Evolutionary conservation across 2,329 filamentous ascomycete genomes (phyloP).

Genomic region (Fusarium subglutinans): DNA sequence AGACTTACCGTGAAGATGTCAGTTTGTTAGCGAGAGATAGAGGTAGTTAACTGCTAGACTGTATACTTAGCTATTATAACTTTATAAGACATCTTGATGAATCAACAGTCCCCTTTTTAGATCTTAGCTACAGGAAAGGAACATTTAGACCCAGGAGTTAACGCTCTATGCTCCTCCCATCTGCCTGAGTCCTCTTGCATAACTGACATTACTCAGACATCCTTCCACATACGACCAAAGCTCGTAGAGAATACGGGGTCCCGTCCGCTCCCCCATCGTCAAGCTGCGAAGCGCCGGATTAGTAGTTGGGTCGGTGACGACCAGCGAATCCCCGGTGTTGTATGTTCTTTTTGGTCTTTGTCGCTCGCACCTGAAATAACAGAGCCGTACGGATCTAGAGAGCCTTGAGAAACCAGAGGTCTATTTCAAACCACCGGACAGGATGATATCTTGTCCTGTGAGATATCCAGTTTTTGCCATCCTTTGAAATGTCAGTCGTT

Average conservation of each 20-base stretch:
- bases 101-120: background rate
- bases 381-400: background rate
- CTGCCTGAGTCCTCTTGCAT: accelerated
- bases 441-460: slow-evolving; percentile 18
- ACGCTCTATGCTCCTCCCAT: background rate
- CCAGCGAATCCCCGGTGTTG: slow-evolving; percentile 19
- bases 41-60: too few species aligned
- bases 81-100: background rate
- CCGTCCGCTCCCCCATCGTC: slow-evolving; percentile 14
- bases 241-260: slow-evolving; percentile 17
- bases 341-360: slow-evolving; percentile 1
- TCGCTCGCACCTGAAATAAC: accelerated
- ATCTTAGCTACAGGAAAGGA: background rate
- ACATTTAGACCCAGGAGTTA: too few species aligned
- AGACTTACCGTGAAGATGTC: background rate
- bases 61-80: too few species aligned
- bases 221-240: slow-evolving; percentile 8
- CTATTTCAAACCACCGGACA: slow-evolving; percentile 24
- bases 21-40: too few species aligned
- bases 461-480: slow-evolving; percentile 33
- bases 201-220: too few species aligned
- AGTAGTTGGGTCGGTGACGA: slow-evolving; percentile 15
- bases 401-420: accelerated
- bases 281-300: slow-evolving; percentile 11
- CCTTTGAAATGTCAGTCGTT: background rate